phyloP scores from a whole-genome alignment of 2,329 filamentous ascomycete genomes.

The Drechslerella coelobrocha region DNA sequence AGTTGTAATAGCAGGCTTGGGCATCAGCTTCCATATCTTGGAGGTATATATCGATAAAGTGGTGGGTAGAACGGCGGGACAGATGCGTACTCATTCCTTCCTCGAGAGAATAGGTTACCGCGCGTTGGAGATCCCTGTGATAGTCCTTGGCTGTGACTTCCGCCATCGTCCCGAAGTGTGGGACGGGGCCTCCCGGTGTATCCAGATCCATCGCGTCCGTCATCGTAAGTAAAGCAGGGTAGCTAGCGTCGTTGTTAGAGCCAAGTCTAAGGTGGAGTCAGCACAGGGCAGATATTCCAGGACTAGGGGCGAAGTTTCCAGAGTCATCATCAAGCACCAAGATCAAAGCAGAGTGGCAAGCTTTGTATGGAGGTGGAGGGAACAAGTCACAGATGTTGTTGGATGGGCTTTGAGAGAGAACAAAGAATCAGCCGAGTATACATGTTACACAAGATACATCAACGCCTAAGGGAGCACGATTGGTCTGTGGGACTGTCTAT shows the following conservation, averaged over 20 bases:
- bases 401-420: slow-evolving; percentile 3
- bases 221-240: slow-evolving; percentile 5
- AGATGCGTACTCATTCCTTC: slow-evolving; percentile 32
- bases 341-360: neutral
- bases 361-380: neutral
- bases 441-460: neutral
- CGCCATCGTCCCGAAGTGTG: slow-evolving; percentile 22
- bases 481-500: neutral
- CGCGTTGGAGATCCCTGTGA: slow-evolving; percentile 16
- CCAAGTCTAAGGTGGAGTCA: neutral
- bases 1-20: neutral
- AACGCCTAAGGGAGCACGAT: neutral
- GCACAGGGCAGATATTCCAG: neutral
- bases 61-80: neutral
- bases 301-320: neutral
- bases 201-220: slow-evolving; percentile 26
- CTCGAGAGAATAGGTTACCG: slow-evolving; percentile 17
- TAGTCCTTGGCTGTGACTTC: slow-evolving; percentile 11
- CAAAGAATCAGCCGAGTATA: neutral
- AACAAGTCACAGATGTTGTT: neutral
- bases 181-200: neutral
- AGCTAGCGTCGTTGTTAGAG: neutral
- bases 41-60: neutral
- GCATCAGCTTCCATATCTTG: neutral
- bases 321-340: slow-evolving; percentile 9